phyloP scores from a whole-genome alignment of 139 green algal genomes.

The Micractinium sp. region DNA sequence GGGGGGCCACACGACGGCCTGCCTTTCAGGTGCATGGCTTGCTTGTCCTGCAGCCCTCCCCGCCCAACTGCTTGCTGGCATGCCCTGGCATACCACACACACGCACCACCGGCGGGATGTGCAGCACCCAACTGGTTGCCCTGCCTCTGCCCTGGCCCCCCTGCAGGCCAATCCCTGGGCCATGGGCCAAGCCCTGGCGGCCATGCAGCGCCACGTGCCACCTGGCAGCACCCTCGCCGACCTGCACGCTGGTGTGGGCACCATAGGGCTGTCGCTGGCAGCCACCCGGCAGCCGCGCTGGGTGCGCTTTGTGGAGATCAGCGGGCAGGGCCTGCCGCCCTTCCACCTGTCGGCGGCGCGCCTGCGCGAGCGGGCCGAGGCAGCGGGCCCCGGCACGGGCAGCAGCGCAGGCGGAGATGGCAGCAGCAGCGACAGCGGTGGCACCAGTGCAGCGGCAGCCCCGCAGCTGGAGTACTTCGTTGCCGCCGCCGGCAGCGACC shows the following conservation, averaged over 20 bases:
- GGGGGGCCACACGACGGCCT: neutral
- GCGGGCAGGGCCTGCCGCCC: conserved; percentile 43
- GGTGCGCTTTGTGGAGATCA: conserved; percentile 76
- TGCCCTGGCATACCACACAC: no score
- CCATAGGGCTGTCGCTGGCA: conserved; percentile 76
- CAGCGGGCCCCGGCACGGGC: neutral
- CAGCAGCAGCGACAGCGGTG: neutral
- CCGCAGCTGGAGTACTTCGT: conserved; percentile 54
- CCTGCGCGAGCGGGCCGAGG: neutral
- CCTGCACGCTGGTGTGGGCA: conserved; percentile 81
- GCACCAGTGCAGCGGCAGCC: neutral
- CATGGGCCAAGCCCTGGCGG: conserved; percentile 57
- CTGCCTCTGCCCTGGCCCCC: neutral
- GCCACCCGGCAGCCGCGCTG: conserved; percentile 15
- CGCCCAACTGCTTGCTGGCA: no score
- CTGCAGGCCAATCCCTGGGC: conserved; percentile 74
- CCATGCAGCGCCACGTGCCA: conserved; percentile 52
- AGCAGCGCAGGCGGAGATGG: neutral
- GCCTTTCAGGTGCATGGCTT: no score
- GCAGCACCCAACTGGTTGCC: neutral
- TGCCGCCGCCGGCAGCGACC: conserved; percentile 51
- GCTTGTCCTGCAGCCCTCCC: no score
- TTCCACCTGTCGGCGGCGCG: conserved; percentile 47
- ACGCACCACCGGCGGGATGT: neutral
- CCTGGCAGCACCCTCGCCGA: conserved; percentile 56